Base-by-base conservation (phyloP, 108 stramenopile species). In the Nitzschia putrida region DNA sequence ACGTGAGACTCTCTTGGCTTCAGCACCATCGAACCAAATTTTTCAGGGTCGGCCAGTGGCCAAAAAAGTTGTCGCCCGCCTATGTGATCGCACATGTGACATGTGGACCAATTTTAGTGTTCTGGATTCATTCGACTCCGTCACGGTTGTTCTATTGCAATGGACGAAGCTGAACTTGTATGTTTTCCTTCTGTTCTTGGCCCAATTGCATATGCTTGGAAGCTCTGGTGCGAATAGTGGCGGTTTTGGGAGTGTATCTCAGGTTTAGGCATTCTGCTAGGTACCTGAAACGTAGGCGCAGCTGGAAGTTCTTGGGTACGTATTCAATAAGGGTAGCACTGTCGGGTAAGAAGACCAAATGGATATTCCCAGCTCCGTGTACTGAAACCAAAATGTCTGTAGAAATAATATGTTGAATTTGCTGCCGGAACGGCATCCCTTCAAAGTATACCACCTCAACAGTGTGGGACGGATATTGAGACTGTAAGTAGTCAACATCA, bases 311-410 rank as follows among this genome's bases (percentile, higher is more conserved):
- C 47, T 71, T 71, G 16, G 69, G 69, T 20, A 71, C 26, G 69
- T 60, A 71, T 40, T 71, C 69, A 44, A 71, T 57, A 0, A 71
- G 12, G 7, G 21, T 60, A 24, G 67, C 67, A 43, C 40, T 16
- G 20, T 4, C 54, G 0, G 67, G 67, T 37, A 71, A 57, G 59
- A 71, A 71, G 34, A 71, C 14, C 7, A 71, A 47, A 52, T 71
- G 69, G 52, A 71, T 51, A 60, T 71, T 71, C 16, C 69, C 69
- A 2, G 69, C 69, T 11, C 69, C 69, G 22, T 71, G 69, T 8
- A 71, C 69, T 3, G 69, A 29, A 9, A 71, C 69, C 23, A 71
- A 71, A 42, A 71, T 25, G 34, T 71, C 69, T 1, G 54, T 71
- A 8, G 18, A 16, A 26, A 57, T 7, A n/a, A 60, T 60, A 5